phyloP scores from a whole-genome alignment of 768 basidiomycete species.

The Boletus rubroflammeus region DNA sequence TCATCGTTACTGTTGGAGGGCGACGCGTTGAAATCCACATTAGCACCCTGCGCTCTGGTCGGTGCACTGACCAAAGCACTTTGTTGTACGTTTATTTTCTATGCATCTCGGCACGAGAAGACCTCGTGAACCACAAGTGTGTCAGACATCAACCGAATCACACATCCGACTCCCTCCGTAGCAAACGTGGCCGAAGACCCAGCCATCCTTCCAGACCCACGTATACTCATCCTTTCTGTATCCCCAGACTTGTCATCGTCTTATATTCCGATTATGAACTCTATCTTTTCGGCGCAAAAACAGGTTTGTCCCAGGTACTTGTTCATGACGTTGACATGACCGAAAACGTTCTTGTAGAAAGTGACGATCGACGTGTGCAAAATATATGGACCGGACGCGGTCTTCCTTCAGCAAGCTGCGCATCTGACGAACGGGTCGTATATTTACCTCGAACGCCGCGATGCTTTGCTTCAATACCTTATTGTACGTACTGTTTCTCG shows the following conservation, averaged over 20 bases:
- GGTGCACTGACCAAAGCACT: constrained; percentile 89
- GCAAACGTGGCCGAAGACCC: constrained; percentile 31
- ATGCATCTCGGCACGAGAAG: neutral
- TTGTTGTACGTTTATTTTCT: constrained; percentile 58
- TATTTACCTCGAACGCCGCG: constrained; percentile 74
- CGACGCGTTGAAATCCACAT: constrained; percentile 5
- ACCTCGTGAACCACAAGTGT: neutral
- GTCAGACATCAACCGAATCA: constrained; percentile 65
- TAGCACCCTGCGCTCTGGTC: constrained; percentile 72
- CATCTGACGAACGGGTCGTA: constrained; percentile 95
- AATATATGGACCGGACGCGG: constrained; percentile 81
- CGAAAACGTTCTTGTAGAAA: constrained; percentile 52
- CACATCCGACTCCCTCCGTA: constrained; percentile 32
- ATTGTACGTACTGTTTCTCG: constrained; percentile 45
- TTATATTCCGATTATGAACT: constrained; percentile 98
- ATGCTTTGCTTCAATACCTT: constrained; percentile 89
- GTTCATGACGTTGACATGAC: constrained; percentile 24
- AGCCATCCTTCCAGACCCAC: constrained; percentile 42
- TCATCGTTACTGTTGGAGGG: neutral
- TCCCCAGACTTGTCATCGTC: constrained; percentile 86
- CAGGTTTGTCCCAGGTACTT: constrained; percentile 48
- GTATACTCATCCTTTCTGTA: constrained; percentile 80
- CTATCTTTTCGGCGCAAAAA: constrained; percentile 98
- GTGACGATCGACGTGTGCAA: constrained; percentile 97
- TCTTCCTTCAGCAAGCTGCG: constrained; percentile 96